phyloP scores from a whole-genome alignment of 2,329 filamentous ascomycete species.

The Colletotrichum viniferum region DNA sequence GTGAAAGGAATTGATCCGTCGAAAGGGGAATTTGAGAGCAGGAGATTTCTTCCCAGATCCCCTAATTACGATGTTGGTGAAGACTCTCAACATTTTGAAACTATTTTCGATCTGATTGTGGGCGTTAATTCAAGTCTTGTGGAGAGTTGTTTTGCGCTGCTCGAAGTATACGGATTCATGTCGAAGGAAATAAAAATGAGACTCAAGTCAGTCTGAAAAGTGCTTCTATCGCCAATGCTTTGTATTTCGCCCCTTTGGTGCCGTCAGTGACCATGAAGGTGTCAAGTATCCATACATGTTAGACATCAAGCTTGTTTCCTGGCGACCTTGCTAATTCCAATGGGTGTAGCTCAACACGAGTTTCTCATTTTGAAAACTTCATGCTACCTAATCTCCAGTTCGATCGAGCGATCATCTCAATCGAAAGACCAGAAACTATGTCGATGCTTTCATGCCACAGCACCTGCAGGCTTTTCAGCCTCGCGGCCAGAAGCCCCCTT shows the following conservation, averaged over 20 bases:
- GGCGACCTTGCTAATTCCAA: background rate
- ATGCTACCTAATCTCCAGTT: too few species aligned
- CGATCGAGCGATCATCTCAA: too few species aligned
- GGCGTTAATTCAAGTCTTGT: background rate
- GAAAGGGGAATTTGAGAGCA: fast-evolving
- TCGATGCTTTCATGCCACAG: fast-evolving
- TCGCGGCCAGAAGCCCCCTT: background rate
- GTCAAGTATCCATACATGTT: background rate
- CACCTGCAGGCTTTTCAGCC: background rate
- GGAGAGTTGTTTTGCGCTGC: too few species aligned
- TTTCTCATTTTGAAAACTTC: too few species aligned
- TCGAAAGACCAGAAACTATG: background rate
- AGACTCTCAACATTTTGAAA: fast-evolving
- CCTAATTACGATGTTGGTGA: fast-evolving
- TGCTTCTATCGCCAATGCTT: background rate
- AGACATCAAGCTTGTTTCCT: background rate
- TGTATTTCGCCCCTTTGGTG: background rate
- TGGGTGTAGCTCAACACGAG: too few species aligned
- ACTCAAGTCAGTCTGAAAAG: background rate
- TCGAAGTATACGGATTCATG: too few species aligned
- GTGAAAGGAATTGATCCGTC: fast-evolving
- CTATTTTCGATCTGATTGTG: background rate
- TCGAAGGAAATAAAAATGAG: too few species aligned
- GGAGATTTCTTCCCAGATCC: fast-evolving
- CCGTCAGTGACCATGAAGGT: background rate